Base-by-base conservation (phyloP, 257 asterid genomes). In the Agastache rugosa region DNA sequence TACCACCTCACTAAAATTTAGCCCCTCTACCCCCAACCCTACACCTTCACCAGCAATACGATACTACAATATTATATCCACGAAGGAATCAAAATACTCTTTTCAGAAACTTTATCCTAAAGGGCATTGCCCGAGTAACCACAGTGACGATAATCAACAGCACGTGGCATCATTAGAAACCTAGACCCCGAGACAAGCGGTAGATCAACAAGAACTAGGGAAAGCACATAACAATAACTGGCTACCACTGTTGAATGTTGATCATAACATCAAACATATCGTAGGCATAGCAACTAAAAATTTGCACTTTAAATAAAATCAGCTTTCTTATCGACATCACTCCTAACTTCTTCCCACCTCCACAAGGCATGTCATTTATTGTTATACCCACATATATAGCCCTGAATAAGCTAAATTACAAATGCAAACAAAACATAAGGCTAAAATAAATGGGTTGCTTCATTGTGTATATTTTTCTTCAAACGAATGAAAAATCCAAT, bases 281-380 rank as follows among this genome's bases (percentile, higher is more conserved):
- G 31, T 59, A 29, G 65, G 65, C 42, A 8, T 23, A 47, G 5
- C 25, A 56, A 23, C 25, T 31, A 53, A 29, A 59, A 61, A 0
- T 1, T 11, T 31, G 19, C 6, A 37, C 41, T 11, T 27, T 11
- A 41, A 17, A 65, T 54, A 42, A 65, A 74, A 74, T 25, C 67
- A 39, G 10, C 47, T 53, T 51, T 11, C 42, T 12, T 72, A 63
- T 63, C 63, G 51, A 51, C n/a, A 15, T 54, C 54, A 35, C n/a
- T 23, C 19, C 14, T 4, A 8, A 51, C 25, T 19, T 53, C 29
- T 19, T 53, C 20, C 2, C 27, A 53, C 25, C 60, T 19, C 15
- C 29, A 8, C 66, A 29, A 8, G n/a, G 35, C 2, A 5, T 44
- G 22, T 45, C 41, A 31, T 27, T 27, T 48, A 17, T 29, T 14